Conservation (phyloP, 768 basidiomycete genomes). For the Termitomyces sp. region DNA sequence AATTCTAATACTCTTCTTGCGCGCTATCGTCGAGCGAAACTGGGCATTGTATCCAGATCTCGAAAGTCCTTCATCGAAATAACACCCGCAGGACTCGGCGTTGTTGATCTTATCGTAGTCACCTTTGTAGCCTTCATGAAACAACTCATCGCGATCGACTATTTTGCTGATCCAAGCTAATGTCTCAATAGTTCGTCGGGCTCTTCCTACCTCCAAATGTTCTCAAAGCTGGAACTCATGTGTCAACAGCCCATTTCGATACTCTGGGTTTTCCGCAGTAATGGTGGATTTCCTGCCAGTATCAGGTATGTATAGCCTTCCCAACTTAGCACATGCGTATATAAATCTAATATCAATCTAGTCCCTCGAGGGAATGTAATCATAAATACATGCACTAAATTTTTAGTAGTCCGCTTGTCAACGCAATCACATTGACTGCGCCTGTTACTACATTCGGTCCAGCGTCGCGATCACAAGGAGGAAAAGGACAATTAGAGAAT, state of each 20-base stretch:
- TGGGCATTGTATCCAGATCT: conserved; percentile 29
- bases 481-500: too few species aligned
- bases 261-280: not conserved
- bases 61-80: conserved; percentile 28
- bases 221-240: not conserved
- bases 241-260: not conserved
- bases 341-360: not conserved
- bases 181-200: not conserved
- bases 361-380: not conserved
- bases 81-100: conserved; percentile 22
- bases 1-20: conserved; percentile 23
- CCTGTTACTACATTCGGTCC: not conserved
- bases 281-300: not conserved
- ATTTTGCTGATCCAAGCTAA: conserved; percentile 1
- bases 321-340: too few species aligned
- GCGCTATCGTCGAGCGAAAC: conserved; percentile 26
- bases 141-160: conserved; percentile 14
- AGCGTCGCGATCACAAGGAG: not conserved
- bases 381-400: too few species aligned
- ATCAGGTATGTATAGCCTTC: not conserved
- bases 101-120: conserved; percentile 26
- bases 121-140: conserved; percentile 26
- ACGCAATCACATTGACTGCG: not conserved
- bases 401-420: too few species aligned
- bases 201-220: too few species aligned